Conservation (phyloP, 345 rosid genomes). For the Microthlaspi erraticum region DNA sequence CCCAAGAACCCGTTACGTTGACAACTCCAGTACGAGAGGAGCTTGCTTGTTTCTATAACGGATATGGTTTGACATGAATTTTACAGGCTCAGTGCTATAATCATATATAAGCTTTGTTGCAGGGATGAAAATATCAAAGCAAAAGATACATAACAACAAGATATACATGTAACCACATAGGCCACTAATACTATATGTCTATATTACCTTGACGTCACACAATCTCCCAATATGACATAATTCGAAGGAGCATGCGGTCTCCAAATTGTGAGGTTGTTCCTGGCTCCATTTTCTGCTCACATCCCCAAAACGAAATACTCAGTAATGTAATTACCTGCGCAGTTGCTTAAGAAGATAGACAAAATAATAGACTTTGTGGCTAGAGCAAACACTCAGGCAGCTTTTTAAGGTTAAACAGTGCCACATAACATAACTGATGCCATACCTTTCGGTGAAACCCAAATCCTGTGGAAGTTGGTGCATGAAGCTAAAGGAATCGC, state of each 20-base stretch:
- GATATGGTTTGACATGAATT: slow-evolving; percentile 20
- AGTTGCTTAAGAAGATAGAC: slow-evolving; percentile 25
- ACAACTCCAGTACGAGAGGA: slow-evolving; percentile 22
- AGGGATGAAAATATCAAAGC: slow-evolving; percentile 16
- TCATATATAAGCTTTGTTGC: slow-evolving; percentile 10
- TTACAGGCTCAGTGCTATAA: slow-evolving; percentile 24
- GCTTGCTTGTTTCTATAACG: slow-evolving; percentile 16
- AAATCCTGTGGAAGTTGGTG: slow-evolving; percentile 77
- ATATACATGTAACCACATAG: slow-evolving; percentile 32
- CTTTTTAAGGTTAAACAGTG: slow-evolving; percentile 23
- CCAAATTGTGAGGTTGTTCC: slow-evolving; percentile 89
- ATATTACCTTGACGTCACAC: slow-evolving; percentile 92
- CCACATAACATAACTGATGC: slow-evolving; percentile 34
- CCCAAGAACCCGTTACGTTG: slow-evolving; percentile 17
- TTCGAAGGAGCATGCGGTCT: slow-evolving; percentile 95
- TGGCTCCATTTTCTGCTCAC: slow-evolving; percentile 72
- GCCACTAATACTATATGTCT: background rate
- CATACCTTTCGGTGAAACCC: slow-evolving; percentile 92
- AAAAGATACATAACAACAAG: slow-evolving; percentile 33
- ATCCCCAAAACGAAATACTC: slow-evolving; percentile 18
- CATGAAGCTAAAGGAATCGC: slow-evolving; percentile 83
- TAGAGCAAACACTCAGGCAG: slow-evolving; percentile 17
- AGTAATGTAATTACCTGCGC: slow-evolving; percentile 16
- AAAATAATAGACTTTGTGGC: slow-evolving; percentile 18
- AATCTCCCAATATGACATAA: slow-evolving; percentile 95